Evolutionary conservation across 768 basidiomycete species (phyloP).

Genomic region (Phylloporus rhodoxanthus): DNA sequence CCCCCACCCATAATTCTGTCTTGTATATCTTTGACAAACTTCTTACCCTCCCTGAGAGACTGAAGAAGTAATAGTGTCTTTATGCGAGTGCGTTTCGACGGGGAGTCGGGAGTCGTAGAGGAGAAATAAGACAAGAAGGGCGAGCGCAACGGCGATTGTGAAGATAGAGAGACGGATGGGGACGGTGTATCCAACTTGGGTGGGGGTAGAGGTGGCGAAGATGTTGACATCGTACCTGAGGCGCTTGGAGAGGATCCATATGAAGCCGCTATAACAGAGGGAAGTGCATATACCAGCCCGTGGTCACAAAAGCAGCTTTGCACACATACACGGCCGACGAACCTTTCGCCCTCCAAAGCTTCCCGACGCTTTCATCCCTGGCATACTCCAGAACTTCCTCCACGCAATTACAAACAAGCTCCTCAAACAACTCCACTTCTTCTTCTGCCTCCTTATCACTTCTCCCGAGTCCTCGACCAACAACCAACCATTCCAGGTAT

Average conservation of each 20-base stretch:
- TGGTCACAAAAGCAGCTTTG: neutral
- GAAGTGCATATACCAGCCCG: neutral
- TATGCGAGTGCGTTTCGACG: constrained; percentile 64
- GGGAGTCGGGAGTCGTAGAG: constrained; percentile 77
- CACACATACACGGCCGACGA: constrained; percentile 1
- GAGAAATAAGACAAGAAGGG: constrained; percentile 61
- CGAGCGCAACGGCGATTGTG: constrained; percentile 10
- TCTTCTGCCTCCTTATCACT: constrained; percentile 19
- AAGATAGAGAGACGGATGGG: neutral
- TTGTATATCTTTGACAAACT: constrained; percentile 15
- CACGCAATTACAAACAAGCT: constrained; percentile 53
- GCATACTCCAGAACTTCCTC: constrained; percentile 46
- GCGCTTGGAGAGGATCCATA: constrained; percentile 39
- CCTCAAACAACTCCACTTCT: constrained; percentile 48
- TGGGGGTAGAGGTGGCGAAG: constrained; percentile 8
- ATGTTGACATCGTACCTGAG: neutral
- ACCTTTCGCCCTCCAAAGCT: constrained; percentile 73
- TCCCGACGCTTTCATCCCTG: constrained; percentile 46
- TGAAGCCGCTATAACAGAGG: constrained; percentile 39
- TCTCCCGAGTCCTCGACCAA: constrained; percentile 46
- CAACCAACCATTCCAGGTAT: constrained; percentile 77
- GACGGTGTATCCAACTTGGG: constrained; percentile 5
- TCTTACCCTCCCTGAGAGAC: constrained; percentile 17
- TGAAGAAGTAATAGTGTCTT: constrained; percentile 78
- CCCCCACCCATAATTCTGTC: constrained; percentile 13